Conservation (phyloP, 2,329 filamentous ascomycete genomes). For the Plenodomus tracheiphilus region DNA sequence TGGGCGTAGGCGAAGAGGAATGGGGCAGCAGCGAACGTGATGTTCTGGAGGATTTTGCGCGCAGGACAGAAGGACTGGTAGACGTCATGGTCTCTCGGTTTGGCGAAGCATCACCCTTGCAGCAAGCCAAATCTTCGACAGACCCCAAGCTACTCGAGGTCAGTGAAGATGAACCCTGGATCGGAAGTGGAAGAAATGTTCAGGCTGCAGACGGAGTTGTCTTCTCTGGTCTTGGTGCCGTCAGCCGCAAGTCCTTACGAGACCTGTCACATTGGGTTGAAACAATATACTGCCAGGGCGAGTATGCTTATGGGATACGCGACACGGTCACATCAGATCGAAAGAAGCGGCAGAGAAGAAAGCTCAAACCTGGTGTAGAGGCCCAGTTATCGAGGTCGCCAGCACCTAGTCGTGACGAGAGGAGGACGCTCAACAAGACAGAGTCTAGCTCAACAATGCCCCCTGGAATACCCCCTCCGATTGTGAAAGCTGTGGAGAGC, state of each 20-base stretch:
- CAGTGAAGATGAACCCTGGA: conserved; percentile 61
- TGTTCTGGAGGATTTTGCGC: conserved; percentile 85
- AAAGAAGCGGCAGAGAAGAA: conserved; percentile 51
- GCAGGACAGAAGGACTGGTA: conserved; percentile 78
- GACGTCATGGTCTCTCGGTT: conserved; percentile 89
- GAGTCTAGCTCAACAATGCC: conserved; percentile 12
- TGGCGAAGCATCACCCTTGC: conserved; percentile 58
- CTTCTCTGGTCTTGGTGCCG: conserved; percentile 76
- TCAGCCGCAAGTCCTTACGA: conserved; percentile 72
- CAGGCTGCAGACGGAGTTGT: conserved; percentile 78
- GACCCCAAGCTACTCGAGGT: conserved; percentile 23
- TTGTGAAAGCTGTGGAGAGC: conserved; percentile 49
- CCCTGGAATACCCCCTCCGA: conserved; percentile 52
- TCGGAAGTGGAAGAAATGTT: conserved; percentile 71
- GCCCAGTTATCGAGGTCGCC: conserved; percentile 4
- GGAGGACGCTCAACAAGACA: conserved; percentile 5
- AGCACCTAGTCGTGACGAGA: conserved; percentile 3
- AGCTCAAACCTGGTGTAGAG: conserved; percentile 17
- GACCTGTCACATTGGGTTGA: conserved; percentile 85
- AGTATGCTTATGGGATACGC: conserved; percentile 80
- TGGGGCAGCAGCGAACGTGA: conserved; percentile 91
- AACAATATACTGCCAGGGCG: conserved; percentile 81
- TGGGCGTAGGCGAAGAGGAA: conserved; percentile 94
- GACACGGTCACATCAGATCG: conserved; percentile 74
- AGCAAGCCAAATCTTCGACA: conserved; percentile 29